Evolutionary conservation across 805 yeast genomes (phyloP).

Genomic region (Teunomyces stri): DNA sequence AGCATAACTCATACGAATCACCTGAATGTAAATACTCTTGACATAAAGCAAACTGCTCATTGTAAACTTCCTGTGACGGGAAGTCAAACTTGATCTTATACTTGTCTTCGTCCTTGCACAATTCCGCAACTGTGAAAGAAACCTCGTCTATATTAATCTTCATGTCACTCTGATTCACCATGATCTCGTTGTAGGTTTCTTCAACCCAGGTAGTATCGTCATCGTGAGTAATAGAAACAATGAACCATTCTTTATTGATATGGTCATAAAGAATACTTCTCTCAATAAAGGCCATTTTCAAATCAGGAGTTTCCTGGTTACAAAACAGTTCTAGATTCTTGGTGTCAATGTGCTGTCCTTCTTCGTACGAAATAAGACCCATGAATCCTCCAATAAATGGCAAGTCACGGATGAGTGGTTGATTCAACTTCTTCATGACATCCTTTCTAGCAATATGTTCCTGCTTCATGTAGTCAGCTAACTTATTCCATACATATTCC

Average conservation of each 20-base stretch:
- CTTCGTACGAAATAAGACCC: constrained; percentile 87
- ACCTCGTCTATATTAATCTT: constrained; percentile 16
- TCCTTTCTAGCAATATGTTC: constrained; percentile 28
- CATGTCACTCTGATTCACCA: neutral
- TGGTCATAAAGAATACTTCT: constrained; percentile 59
- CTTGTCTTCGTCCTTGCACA: constrained; percentile 19
- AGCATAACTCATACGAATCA: constrained; percentile 90
- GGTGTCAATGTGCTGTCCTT: constrained; percentile 53
- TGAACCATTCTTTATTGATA: constrained; percentile 40
- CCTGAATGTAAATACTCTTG: constrained; percentile 71
- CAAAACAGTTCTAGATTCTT: constrained; percentile 39
- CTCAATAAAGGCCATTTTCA: constrained; percentile 69
- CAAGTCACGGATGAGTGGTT: constrained; percentile 31
- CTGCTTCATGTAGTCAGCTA: constrained; percentile 48
- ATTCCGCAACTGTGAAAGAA: constrained; percentile 23
- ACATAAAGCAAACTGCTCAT: constrained; percentile 55
- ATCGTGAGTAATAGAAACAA: constrained; percentile 47
- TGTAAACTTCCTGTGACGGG: constrained; percentile 58
- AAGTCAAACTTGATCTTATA: constrained; percentile 34
- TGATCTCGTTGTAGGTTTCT: constrained; percentile 11
- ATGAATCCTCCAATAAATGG: constrained; percentile 92
- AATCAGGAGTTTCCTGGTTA: constrained; percentile 56
- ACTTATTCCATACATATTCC: constrained; percentile 49
- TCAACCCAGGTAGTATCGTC: constrained; percentile 41
- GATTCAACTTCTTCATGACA: constrained; percentile 18